Conservation (phyloP, 495 filamentous ascomycete species). For the Xylaria nigripes region DNA sequence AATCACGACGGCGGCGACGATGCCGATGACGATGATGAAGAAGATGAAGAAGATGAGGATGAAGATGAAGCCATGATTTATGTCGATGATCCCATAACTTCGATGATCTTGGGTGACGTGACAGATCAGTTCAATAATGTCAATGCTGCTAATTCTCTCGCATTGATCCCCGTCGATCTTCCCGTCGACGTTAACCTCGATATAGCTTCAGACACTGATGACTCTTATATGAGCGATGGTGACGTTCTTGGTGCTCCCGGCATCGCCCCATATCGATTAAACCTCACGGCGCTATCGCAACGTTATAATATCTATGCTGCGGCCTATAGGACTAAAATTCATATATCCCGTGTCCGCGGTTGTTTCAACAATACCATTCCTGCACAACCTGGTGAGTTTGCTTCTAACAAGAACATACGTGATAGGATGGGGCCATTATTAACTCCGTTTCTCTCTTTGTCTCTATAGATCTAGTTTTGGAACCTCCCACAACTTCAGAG, state of each 20-base stretch:
- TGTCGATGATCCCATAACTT: not conserved
- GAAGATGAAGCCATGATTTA: not conserved
- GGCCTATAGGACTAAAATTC: conserved; percentile 62
- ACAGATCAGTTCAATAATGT: not conserved
- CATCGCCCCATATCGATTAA: conserved; percentile 33
- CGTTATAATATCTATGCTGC: conserved; percentile 60
- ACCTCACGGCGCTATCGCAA: conserved; percentile 44
- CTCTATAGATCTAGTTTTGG: conserved; percentile 50
- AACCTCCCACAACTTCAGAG: conserved; percentile 45
- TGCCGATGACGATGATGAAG: conserved; percentile 13
- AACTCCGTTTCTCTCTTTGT: not conserved
- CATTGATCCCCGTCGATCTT: no score
- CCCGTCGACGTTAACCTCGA: not conserved
- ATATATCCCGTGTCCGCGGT: conserved; percentile 64
- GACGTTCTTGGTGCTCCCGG: conserved; percentile 18
- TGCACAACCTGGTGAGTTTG: conserved; percentile 32
- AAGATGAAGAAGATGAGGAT: conserved; percentile 6
- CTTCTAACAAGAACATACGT: not conserved
- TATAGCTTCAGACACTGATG: not conserved
- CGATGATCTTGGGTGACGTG: not conserved
- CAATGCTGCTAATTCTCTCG: not conserved
- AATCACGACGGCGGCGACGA: conserved; percentile 5
- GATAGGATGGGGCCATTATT: not conserved
- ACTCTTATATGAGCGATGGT: not conserved
- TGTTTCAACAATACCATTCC: conserved; percentile 55